Evolutionary conservation across 306 rosid genomes (phyloP).

Genomic region (Arachis hypogaea): DNA sequence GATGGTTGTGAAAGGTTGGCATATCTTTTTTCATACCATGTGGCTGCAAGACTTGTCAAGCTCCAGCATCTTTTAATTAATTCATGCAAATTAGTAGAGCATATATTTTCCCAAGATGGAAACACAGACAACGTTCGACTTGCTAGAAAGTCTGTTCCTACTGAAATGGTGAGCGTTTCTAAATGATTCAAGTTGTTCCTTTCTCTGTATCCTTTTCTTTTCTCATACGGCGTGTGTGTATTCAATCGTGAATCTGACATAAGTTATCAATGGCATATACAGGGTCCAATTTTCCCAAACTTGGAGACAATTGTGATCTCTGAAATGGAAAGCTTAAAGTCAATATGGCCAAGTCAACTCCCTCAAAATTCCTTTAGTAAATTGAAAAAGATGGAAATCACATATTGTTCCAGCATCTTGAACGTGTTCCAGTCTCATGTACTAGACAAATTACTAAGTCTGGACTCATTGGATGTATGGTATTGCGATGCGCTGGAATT

Average conservation of each 20-base stretch:
- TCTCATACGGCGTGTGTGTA: background rate
- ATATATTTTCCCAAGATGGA: slow-evolving; percentile 31
- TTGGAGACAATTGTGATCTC: slow-evolving; percentile 47
- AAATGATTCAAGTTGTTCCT: slow-evolving; percentile 21
- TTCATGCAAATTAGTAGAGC: slow-evolving; percentile 39
- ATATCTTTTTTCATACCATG: slow-evolving; percentile 29
- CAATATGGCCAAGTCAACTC: slow-evolving; percentile 40
- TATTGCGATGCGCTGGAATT: slow-evolving; percentile 36
- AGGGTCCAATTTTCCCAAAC: slow-evolving; percentile 48
- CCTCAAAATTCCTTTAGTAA: slow-evolving; percentile 32
- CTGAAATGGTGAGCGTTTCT: slow-evolving; percentile 40
- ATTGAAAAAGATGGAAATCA: slow-evolving; percentile 44
- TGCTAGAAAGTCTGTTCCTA: background rate
- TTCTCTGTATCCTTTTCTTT: too few species aligned
- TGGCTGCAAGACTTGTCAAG: slow-evolving; percentile 39
- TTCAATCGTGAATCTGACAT: slow-evolving; percentile 15
- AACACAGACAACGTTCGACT: background rate
- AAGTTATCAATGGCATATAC: slow-evolving; percentile 8
- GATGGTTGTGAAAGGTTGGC: slow-evolving; percentile 43
- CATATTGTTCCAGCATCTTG: slow-evolving; percentile 37
- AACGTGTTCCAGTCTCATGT: slow-evolving; percentile 42
- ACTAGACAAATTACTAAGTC: slow-evolving; percentile 39
- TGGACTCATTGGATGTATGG: slow-evolving; percentile 43
- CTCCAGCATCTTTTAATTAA: slow-evolving; percentile 42
- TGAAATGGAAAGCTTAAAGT: slow-evolving; percentile 43